Evolutionary conservation across 345 rosid species (phyloP).

Genomic region (Jatropha curcas): DNA sequence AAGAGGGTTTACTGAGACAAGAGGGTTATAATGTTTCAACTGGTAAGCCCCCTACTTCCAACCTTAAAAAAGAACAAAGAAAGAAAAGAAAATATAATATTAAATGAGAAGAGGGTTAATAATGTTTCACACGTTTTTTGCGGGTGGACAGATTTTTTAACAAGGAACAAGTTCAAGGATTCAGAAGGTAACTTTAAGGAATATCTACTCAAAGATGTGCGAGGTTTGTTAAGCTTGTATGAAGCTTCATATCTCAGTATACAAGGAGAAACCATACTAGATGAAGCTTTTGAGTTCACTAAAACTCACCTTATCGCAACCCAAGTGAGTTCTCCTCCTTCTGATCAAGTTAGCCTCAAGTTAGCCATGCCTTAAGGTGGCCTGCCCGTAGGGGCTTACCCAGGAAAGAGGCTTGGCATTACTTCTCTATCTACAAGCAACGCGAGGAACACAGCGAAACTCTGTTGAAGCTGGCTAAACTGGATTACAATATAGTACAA

Average conservation of each 20-base stretch:
- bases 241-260: constrained; percentile 17
- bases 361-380: constrained; percentile 2
- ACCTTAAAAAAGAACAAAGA: no score
- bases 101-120: no score
- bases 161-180: no score
- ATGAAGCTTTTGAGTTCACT: no score
- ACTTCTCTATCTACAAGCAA: constrained; percentile 20
- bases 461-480: no score
- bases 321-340: neutral
- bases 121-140: neutral
- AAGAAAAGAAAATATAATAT: no score
- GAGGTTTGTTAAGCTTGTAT: constrained; percentile 14
- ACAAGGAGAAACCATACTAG: constrained; percentile 20
- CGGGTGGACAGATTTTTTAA: no score
- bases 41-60: neutral
- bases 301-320: no score
- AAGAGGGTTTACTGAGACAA: no score
- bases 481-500: constrained; percentile 17
- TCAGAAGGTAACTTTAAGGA: no score
- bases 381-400: constrained; percentile 16
- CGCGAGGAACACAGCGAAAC: constrained; percentile 1
- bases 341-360: no score
- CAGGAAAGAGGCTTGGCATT: constrained; percentile 20
- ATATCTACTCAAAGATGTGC: neutral
- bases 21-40: no score